Base-by-base conservation (phyloP, 176 grass and related monocot species). In the Paspalum vaginatum region DNA sequence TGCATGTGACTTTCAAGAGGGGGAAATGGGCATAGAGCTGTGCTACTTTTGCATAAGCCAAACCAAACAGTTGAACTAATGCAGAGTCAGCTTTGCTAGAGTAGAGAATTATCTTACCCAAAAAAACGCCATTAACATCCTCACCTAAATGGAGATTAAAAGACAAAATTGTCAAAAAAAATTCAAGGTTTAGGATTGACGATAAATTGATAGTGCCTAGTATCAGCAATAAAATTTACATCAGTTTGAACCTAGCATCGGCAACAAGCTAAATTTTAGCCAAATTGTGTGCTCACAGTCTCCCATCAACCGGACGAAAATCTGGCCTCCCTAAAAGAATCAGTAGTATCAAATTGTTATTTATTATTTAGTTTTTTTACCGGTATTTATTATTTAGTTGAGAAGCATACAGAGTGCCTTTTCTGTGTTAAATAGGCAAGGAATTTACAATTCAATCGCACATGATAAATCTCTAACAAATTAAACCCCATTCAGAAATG, bases 1-100 rank as follows among this genome's bases (percentile, higher is more conserved):
- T 39, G 43, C 24, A 52, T 40, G 44, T 16, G 9, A 47, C 65
- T 50, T 72, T 39, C 25, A 71, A 81, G 13, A 80, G 47, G 70
- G 37, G 45, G n/a, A n/a, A n/a, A 22, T 18, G 14, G 41, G 16
- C 0, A 20, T 6, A 24, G 6, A 45, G n/a, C 42, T 64, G 37
- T 7, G 17, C 25, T 61, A 38, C 58, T 38, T 63, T 15, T 27
- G 24, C 11, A 63, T 2, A 24, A 25, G 27, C 61, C 61, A 32
- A 38, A 63, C 26, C 65, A 21, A 67, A 67, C 16, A 66, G 63
- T 11, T 43, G 18, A 3, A 3, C 14, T 4, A 65, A 57, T 45
- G 22, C 55, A 57, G 11, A 57, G 22, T 32, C 3, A 57, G 24
- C 49, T 57, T 48, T 0, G 48, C 43, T 38, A 17, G 39, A 80